Base-by-base conservation (phyloP, 2,329 filamentous ascomycete genomes). In the Sphaceloma murrayae region DNA sequence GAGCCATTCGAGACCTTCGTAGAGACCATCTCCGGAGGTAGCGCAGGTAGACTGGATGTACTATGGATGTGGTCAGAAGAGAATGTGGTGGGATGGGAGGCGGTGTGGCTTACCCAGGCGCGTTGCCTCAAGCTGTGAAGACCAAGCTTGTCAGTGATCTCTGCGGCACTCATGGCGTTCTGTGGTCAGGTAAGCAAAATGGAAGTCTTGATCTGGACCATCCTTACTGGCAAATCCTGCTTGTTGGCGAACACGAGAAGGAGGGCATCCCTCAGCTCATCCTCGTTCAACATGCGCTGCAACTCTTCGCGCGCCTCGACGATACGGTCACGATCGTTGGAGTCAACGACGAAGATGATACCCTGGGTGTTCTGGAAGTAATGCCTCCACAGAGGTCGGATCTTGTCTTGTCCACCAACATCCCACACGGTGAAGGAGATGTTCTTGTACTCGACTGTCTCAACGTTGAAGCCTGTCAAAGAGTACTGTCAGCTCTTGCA, bases 41-140 rank as follows among this genome's bases (percentile, higher is more conserved):
- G 89, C 89, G 74, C 89, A 96, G 66, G 91, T 96, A 55, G 89
- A 94, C 87, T 96, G 89, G 72, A 96, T 96, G 77, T 93, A 96
- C 89, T 72, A 55, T 49, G 42, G 17, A 10, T 22, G 34, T 22
- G 11, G 36, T 49, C 30, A 49, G 36, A 39, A 27, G 22, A 10
- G 36, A 9, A 6, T 9, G 16, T 14, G 27, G 7, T 4, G 10
- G 9, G 29, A 14, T 3, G 7, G 13, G 16, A 18, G 27, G 46
- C 8, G 32, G 27, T 34, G 22, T 7, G 4, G 21, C 87, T 67
- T 88, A 98, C 91, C 91, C 91, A 98, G 62, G 86, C 84, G 68
- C 91, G 88, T 75, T 94, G 86, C 78, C 87, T 86, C 78, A 98
- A 77, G 74, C 85, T 93, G 81, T 96, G 89, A 62, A 98, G 87